Conservation (phyloP, 106 monocot species). For the Platanthera zijinensis region DNA sequence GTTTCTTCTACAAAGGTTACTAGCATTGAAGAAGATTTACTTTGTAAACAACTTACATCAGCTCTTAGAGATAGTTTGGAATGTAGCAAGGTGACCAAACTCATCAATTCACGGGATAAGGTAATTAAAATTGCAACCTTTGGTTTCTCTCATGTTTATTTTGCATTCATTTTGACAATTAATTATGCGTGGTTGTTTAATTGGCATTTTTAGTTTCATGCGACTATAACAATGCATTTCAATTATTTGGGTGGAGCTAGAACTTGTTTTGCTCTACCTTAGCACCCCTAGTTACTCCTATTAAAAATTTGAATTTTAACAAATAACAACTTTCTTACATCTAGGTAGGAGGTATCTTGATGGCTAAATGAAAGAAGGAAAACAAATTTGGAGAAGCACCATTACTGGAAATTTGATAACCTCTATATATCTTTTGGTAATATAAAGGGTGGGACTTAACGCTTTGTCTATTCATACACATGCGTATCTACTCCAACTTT, state of each 20-base stretch:
- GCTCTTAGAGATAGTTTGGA: background rate
- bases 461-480: background rate
- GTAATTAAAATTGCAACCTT: background rate
- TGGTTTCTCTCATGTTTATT: background rate
- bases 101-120: background rate
- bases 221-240: background rate
- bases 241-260: background rate
- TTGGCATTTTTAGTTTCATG: background rate
- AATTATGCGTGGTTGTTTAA: background rate
- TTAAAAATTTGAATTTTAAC: background rate
- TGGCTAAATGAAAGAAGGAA: background rate
- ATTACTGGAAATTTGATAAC: background rate
- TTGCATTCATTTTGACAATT: background rate
- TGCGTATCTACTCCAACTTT: background rate
- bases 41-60: background rate
- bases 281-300: background rate
- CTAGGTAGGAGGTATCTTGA: background rate
- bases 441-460: background rate
- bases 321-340: background rate
- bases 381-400: background rate
- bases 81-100: background rate
- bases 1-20: background rate
- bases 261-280: background rate
- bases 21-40: constrained; percentile 2
- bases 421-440: background rate